A percentile compares a stretch with the other conserved stretches of the same genome.
Evolutionary conservation across 202 grass and related monocot species (phyloP).

Genomic region (Eragrostis tef): DNA sequence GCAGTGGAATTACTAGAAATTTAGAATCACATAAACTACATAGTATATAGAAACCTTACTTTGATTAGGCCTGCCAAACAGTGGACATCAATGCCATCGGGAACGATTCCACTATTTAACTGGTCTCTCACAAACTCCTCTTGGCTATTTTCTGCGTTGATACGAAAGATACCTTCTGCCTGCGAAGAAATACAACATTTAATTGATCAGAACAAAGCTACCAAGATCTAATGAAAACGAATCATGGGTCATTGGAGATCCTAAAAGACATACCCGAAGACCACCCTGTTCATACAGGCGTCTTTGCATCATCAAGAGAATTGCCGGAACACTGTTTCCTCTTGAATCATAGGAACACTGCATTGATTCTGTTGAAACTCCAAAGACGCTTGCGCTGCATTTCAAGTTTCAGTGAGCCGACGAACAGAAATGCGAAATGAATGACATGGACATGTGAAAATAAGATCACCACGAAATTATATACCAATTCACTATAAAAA

Average conservation of each 20-base stretch:
- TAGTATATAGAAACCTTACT: constrained; percentile 51
- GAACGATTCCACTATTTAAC: constrained; percentile 83
- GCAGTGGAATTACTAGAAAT: background rate
- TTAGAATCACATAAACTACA: constrained; percentile 14
- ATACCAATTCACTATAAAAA: constrained; percentile 13
- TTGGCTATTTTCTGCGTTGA: constrained; percentile 91
- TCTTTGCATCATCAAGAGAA: constrained; percentile 93
- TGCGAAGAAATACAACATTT: constrained; percentile 41
- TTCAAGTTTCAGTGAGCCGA: constrained; percentile 44
- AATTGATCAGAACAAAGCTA: constrained; percentile 35
- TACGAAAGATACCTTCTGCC: constrained; percentile 95
- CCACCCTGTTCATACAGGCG: constrained; percentile 86
- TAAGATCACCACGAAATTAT: background rate
- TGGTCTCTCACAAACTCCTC: constrained; percentile 87
- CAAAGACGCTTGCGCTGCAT: constrained; percentile 88
- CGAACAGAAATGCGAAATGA: background rate
- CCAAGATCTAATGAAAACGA: background rate
- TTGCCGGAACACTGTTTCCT: constrained; percentile 91
- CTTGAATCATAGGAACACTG: constrained; percentile 85
- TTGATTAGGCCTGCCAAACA: constrained; percentile 95
- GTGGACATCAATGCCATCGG: constrained; percentile 86
- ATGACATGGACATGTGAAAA: background rate
- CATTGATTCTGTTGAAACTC: constrained; percentile 95
- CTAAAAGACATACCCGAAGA: constrained; percentile 54
- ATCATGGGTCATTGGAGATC: background rate